Evolutionary conservation across 192 early-diverging fungal species (phyloP).

Genomic region (Kappamyces sp.): DNA sequence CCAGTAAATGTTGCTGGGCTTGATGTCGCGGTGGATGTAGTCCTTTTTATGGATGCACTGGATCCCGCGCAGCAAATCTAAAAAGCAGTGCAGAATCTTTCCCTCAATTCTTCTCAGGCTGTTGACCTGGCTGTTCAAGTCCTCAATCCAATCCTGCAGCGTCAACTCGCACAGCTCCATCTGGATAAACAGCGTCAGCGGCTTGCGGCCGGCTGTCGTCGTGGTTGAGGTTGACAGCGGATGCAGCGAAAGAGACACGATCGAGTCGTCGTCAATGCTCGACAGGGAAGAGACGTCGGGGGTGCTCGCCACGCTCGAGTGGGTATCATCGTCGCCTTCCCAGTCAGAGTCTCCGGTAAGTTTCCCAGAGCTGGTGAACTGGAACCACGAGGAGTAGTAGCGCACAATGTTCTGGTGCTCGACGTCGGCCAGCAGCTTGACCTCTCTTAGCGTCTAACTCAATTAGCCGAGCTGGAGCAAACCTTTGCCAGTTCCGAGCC

Average conservation of each 20-base stretch:
- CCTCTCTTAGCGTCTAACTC: constrained; percentile 80
- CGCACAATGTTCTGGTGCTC: constrained; percentile 88
- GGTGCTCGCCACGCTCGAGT: not conserved
- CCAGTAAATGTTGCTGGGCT: constrained; percentile 48
- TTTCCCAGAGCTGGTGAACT: constrained; percentile 46
- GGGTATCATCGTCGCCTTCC: constrained; percentile 17
- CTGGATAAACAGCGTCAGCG: constrained; percentile 68
- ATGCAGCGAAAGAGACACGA: too few species aligned
- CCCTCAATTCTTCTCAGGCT: constrained; percentile 42
- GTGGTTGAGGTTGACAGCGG: too few species aligned
- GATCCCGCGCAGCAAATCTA: constrained; percentile 73
- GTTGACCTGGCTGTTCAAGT: constrained; percentile 22
- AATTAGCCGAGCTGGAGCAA: not conserved
- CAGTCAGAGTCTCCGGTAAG: constrained; percentile 9
- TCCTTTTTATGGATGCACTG: constrained; percentile 65
- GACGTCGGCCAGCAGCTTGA: constrained; percentile 78
- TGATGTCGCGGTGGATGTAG: constrained; percentile 62
- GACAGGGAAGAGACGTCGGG: too few species aligned
- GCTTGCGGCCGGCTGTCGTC: not conserved
- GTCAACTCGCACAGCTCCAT: constrained; percentile 81
- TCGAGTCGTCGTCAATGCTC: too few species aligned
- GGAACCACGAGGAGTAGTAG: constrained; percentile 90
- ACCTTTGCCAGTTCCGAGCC: constrained; percentile 1
- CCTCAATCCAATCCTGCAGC: constrained; percentile 51
- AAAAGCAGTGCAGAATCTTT: constrained; percentile 56